These are phyloP conservation scores for Coniochaeta sp. DNA, from an alignment of 2,329 filamentous ascomycete species.

Conservation along the genomic window DNA sequence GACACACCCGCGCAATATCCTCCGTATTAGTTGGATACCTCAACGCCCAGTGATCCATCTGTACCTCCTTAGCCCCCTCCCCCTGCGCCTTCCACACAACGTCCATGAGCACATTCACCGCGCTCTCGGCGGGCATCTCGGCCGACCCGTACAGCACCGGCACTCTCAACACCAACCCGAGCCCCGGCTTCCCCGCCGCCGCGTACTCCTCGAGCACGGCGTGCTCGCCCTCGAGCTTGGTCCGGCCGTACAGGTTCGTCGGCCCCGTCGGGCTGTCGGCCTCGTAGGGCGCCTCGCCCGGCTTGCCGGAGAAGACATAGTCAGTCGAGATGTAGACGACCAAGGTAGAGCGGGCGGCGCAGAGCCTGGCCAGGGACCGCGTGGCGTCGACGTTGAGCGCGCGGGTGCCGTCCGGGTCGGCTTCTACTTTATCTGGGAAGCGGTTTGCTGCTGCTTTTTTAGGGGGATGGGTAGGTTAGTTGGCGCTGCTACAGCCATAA, in stretches of 20 bases:
- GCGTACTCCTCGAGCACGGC: constrained; percentile 60
- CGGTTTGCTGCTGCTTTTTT: constrained; percentile 72
- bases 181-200: constrained; percentile 38
- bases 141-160: constrained; percentile 80
- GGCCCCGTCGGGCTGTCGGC: constrained; percentile 56
- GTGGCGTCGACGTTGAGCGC: constrained; percentile 71
- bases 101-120: constrained; percentile 76
- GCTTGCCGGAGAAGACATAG: constrained; percentile 68
- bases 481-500: background rate
- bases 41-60: constrained; percentile 81
- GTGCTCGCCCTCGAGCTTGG: constrained; percentile 51
- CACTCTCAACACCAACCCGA: constrained; percentile 67
- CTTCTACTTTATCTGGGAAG: constrained; percentile 79
- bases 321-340: constrained; percentile 78
- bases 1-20: constrained; percentile 73
- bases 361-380: constrained; percentile 56
- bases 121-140: constrained; percentile 65
- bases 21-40: constrained; percentile 86
- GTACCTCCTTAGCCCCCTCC: constrained; percentile 50
- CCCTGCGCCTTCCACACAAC: constrained; percentile 67
- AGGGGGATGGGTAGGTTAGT: background rate
- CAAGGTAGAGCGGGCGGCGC: constrained; percentile 52
- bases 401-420: constrained; percentile 67
- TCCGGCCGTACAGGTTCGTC: constrained; percentile 67
- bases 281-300: constrained; percentile 80